A percentile compares a stretch with the other conserved stretches of the same genome.
These are phyloP conservation scores for Gelatoporia subvermispora DNA, from an alignment of 768 basidiomycete genomes.

Conservation along the genomic window DNA sequence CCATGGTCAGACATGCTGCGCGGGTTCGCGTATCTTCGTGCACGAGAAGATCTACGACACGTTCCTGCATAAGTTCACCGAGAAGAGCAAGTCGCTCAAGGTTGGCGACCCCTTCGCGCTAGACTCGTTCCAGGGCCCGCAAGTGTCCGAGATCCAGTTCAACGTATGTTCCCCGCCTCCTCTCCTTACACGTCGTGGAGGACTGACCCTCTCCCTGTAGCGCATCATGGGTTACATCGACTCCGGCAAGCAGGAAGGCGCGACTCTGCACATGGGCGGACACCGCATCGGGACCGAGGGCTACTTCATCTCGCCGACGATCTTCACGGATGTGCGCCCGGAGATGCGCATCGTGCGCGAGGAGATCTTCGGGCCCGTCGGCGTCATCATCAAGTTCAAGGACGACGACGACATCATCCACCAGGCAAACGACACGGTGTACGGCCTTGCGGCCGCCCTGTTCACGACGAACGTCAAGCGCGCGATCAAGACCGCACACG, in stretches of 20 bases:
- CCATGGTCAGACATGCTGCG: constrained; percentile 74
- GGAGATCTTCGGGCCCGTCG: constrained; percentile 64
- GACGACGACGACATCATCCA: constrained; percentile 55
- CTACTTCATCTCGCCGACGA: constrained; percentile 59
- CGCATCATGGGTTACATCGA: constrained; percentile 60
- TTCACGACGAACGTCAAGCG: constrained; percentile 77
- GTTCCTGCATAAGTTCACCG: constrained; percentile 59
- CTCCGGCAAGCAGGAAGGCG: constrained; percentile 54
- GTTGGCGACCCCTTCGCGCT: constrained; percentile 66
- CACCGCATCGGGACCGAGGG: constrained; percentile 49
- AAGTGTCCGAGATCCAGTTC: constrained; percentile 70
- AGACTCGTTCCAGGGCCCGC: constrained; percentile 67
- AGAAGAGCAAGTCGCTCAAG: constrained; percentile 47
- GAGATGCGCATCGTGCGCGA: constrained; percentile 55
- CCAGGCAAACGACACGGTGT: constrained; percentile 80
- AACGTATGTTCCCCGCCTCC: constrained; percentile 40
- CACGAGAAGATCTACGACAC: constrained; percentile 75
- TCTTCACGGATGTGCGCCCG: constrained; percentile 48
- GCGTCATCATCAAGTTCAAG: constrained; percentile 63
- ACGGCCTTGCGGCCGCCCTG: constrained; percentile 84
- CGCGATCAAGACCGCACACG: constrained; percentile 67
- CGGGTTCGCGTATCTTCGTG: constrained; percentile 78
- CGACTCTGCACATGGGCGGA: constrained; percentile 51
- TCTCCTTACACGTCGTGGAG: neutral
- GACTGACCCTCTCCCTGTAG: constrained; percentile 22